Conservation (phyloP, 2,329 filamentous ascomycete species). For the Aspergillus sclerotialis region DNA sequence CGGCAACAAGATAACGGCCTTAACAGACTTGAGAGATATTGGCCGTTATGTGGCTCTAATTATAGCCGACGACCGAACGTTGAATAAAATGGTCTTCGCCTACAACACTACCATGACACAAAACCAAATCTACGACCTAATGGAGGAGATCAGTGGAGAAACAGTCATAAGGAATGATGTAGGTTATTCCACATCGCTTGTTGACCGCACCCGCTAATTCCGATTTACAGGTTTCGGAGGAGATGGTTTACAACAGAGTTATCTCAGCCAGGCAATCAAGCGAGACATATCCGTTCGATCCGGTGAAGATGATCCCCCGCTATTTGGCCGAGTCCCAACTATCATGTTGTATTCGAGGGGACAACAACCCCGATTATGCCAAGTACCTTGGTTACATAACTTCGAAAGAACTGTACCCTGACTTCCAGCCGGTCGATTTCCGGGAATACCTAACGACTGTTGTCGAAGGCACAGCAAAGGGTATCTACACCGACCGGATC, state of each 20-base stretch:
- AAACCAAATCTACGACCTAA: slow-evolving; percentile 40
- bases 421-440: slow-evolving; percentile 37
- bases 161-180: slow-evolving; percentile 36
- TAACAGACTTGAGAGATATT: slow-evolving; percentile 49
- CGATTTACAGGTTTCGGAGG: slow-evolving; percentile 22
- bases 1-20: slow-evolving; percentile 36
- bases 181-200: slow-evolving; percentile 9
- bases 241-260: slow-evolving; percentile 27
- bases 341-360: slow-evolving; percentile 44
- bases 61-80: slow-evolving; percentile 45
- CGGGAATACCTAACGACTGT: slow-evolving; percentile 35
- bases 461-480: slow-evolving; percentile 34
- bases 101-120: slow-evolving; percentile 42
- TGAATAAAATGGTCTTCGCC: slow-evolving; percentile 47
- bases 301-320: slow-evolving; percentile 27
- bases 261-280: slow-evolving; percentile 26
- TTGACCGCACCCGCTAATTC: slow-evolving; percentile 7
- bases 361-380: slow-evolving; percentile 49
- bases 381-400: slow-evolving; percentile 50
- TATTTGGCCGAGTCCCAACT: slow-evolving; percentile 39
- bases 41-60: slow-evolving; percentile 47
- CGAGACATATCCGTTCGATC: slow-evolving; percentile 31
- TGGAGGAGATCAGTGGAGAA: slow-evolving; percentile 46
- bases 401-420: slow-evolving; percentile 49
- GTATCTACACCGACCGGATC: slow-evolving; percentile 28